These are phyloP conservation scores for Paraglomus brasilianum DNA, from an alignment of 192 early-diverging fungal species.

Conservation along the genomic window DNA sequence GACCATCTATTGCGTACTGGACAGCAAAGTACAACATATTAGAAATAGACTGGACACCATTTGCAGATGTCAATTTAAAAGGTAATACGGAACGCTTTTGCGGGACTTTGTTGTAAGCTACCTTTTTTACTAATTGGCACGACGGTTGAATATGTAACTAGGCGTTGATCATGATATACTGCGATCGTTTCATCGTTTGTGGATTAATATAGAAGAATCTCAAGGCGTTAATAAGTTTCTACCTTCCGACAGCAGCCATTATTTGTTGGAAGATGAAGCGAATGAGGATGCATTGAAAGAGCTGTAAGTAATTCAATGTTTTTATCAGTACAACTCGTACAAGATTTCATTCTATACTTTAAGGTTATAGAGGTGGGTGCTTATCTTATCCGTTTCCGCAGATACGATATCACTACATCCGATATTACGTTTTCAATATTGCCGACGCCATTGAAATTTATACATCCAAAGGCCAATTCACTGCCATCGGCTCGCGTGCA, in stretches of 20 bases:
- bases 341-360: too few species aligned
- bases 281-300: not conserved
- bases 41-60: slow-evolving; percentile 16
- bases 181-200: slow-evolving; percentile 13
- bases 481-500: not conserved
- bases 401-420: slow-evolving; percentile 14
- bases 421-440: slow-evolving; percentile 3
- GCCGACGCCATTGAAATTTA: slow-evolving; percentile 13
- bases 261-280: slow-evolving; percentile 1
- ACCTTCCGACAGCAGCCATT: not conserved
- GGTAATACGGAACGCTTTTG: too few species aligned
- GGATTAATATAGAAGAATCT: slow-evolving; percentile 29
- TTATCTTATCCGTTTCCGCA: too few species aligned
- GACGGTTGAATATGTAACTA: too few species aligned
- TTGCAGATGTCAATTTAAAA: slow-evolving; percentile 10
- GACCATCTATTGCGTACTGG: slow-evolving; percentile 29
- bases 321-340: too few species aligned
- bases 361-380: too few species aligned
- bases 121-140: too few species aligned
- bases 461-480: not conserved
- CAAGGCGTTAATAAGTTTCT: not conserved
- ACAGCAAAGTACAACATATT: not conserved
- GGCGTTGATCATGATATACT: not conserved
- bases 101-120: too few species aligned
- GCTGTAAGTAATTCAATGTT: not conserved